Percentiles rank a stretch among this genome's conserved stretches.
phyloP scores from a whole-genome alignment of 1,139 yeast genomes.

The Wickerhamiella infanticola region DNA sequence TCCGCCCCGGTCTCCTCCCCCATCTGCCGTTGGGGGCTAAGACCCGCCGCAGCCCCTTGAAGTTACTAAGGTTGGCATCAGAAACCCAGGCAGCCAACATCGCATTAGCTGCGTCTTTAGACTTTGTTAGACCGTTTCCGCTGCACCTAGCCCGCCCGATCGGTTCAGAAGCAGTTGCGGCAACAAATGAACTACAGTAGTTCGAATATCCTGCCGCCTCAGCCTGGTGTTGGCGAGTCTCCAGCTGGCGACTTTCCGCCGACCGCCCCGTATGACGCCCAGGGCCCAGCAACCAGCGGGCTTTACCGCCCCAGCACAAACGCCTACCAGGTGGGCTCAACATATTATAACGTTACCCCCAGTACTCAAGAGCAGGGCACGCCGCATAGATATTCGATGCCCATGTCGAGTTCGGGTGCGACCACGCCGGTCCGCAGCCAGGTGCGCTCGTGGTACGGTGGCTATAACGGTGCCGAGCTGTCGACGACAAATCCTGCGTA shows the following conservation, averaged over 20 bases:
- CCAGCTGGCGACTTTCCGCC: conserved; percentile 3
- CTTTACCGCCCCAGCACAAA: not conserved
- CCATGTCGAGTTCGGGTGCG: not conserved
- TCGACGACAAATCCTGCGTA: not conserved
- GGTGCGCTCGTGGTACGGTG: not conserved
- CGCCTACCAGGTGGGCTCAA: not conserved
- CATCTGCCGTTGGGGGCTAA: too few relatives aligned
- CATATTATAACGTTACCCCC: not conserved
- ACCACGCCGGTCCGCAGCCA: not conserved
- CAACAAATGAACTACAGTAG: not conserved
- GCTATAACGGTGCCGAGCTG: not conserved
- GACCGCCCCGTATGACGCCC: conserved; percentile 2
- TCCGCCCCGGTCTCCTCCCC: too few relatives aligned
- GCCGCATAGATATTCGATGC: not conserved
- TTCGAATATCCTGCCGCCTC: conserved; percentile 4
- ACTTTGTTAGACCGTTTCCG: too few relatives aligned
- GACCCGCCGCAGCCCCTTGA: too few relatives aligned
- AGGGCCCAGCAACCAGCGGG: not conserved
- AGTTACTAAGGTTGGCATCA: too few relatives aligned
- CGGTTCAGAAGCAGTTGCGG: too few relatives aligned
- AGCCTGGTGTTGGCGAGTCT: conserved; percentile 7
- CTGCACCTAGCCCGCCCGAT: too few relatives aligned
- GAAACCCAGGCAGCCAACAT: too few relatives aligned
- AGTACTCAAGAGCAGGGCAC: not conserved
- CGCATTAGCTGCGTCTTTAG: too few relatives aligned